A percentile compares a stretch with the other conserved stretches of the same genome.
Evolutionary conservation across 148 eudicot genomes (phyloP).

Genomic region (Cornus kousa): DNA sequence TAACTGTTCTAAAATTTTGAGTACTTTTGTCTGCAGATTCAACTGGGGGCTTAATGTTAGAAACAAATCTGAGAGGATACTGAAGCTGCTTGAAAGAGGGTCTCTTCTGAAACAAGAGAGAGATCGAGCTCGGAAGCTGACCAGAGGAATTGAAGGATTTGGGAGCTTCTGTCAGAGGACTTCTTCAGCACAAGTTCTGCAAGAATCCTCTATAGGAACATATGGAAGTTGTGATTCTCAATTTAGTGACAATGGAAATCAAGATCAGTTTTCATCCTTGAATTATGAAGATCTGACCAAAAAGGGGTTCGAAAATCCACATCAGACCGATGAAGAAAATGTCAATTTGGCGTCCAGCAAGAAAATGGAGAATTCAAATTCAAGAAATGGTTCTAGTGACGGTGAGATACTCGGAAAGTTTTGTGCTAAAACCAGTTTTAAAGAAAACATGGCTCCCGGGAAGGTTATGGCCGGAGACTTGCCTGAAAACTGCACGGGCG

Average conservation of each 20-base stretch:
- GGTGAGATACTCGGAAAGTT: constrained; percentile 1
- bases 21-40: constrained; percentile 47
- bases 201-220: constrained; percentile 25
- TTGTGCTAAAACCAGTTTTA: constrained; percentile 13
- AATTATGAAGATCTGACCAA: constrained; percentile 9
- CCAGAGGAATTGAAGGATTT: constrained; percentile 85
- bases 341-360: background rate
- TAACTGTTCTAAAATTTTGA: no score
- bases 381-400: background rate
- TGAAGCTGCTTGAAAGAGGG: constrained; percentile 63
- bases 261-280: constrained; percentile 20
- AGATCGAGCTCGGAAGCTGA: constrained; percentile 59
- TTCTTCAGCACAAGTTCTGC: constrained; percentile 33
- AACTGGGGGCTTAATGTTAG: constrained; percentile 87
- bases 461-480: constrained; percentile 17
- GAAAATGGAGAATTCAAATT: constrained; percentile 12
- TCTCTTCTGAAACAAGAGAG: constrained; percentile 76
- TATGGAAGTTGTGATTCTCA: constrained; percentile 64
- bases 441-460: constrained; percentile 62
- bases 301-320: background rate
- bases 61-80: constrained; percentile 65
- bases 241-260: constrained; percentile 57
- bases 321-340: background rate
- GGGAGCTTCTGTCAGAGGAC: constrained; percentile 64
- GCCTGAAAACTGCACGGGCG: constrained; percentile 22